These are phyloP conservation scores for Prinsepia uniflora DNA, from an alignment of 306 rosid genomes.

Conservation along the genomic window DNA sequence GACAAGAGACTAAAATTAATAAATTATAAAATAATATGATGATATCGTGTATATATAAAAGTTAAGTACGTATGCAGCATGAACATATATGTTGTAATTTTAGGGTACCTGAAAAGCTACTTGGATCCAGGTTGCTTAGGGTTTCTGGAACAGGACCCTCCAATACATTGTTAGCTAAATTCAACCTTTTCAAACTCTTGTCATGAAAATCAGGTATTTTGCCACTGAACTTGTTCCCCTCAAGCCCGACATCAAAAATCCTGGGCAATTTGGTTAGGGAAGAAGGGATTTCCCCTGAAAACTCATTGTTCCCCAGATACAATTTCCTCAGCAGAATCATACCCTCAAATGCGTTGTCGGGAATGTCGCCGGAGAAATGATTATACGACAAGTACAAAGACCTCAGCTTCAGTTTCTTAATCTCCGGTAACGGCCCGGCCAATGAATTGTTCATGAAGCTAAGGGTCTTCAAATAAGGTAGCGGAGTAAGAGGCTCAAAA, in stretches of 20 bases:
- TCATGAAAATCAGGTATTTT: conserved; percentile 50
- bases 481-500: conserved; percentile 31
- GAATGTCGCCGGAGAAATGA: conserved; percentile 64
- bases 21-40: neutral
- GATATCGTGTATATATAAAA: too few relatives aligned
- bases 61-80: neutral
- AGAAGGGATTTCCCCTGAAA: conserved; percentile 64
- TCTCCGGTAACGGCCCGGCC: conserved; percentile 55
- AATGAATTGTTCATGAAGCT: conserved; percentile 84
- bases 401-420: conserved; percentile 39
- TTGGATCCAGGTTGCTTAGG: conserved; percentile 35
- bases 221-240: conserved; percentile 72
- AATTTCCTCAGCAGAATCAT: conserved; percentile 53
- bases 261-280: conserved; percentile 52
- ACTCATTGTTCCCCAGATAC: conserved; percentile 48
- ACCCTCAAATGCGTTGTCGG: conserved; percentile 55
- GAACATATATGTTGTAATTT: neutral
- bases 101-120: conserved; percentile 45
- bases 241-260: conserved; percentile 50
- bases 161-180: conserved; percentile 56
- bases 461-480: conserved; percentile 39
- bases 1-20: neutral
- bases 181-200: conserved; percentile 32
- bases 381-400: conserved; percentile 60
- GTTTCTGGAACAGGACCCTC: conserved; percentile 68